Evolutionary conservation across 768 basidiomycete species (phyloP).

Genomic region (Pleurotus tuoliensis): DNA sequence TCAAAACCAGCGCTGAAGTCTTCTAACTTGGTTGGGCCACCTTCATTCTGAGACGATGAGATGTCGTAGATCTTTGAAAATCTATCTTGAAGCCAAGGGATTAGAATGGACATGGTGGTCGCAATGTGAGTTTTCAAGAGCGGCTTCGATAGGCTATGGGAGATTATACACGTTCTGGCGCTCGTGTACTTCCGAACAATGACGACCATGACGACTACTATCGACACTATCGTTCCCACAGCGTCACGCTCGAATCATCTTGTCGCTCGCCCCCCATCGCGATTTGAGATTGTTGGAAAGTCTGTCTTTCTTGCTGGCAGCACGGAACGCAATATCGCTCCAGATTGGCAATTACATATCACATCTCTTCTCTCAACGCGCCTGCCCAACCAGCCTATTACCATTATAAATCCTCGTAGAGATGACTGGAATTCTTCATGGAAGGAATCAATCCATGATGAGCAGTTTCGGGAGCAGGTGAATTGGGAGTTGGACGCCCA

Average conservation of each 20-base stretch:
- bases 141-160: too few species aligned
- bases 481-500: conserved; percentile 10
- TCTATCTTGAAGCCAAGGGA: background rate
- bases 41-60: background rate
- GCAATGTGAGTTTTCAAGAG: too few species aligned
- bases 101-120: background rate
- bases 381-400: conserved; percentile 7
- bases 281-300: background rate
- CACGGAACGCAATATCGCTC: background rate
- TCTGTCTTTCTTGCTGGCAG: conserved; percentile 11
- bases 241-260: background rate
- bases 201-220: too few species aligned
- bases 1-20: conserved; percentile 19
- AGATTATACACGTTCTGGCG: too few species aligned
- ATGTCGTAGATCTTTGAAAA: background rate
- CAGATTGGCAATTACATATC: conserved; percentile 9
- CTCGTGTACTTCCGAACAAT: too few species aligned
- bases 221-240: too few species aligned
- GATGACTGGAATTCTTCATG: conserved; percentile 6
- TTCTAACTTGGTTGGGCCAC: background rate
- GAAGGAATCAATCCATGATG: conserved; percentile 8
- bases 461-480: conserved; percentile 7
- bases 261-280: background rate
- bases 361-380: background rate
- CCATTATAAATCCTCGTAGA: conserved; percentile 9